Base-by-base conservation (phyloP, 345 rosid species). In the Reutealis trisperma region DNA sequence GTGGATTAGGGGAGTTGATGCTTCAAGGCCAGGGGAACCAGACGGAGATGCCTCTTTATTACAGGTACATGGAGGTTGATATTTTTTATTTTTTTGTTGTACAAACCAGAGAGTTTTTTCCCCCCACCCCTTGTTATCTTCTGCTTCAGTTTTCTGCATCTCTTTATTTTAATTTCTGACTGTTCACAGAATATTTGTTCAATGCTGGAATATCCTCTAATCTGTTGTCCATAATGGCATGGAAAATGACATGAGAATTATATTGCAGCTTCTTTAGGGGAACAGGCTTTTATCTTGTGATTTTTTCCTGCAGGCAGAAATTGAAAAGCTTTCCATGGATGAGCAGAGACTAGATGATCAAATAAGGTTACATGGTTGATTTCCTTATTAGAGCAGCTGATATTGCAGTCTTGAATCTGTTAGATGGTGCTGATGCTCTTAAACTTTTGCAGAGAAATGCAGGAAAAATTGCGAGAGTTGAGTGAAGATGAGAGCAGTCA, bases 401-500 rank as follows among this genome's bases (percentile, higher is more conserved):
- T 72, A 21, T 75, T 73, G 68, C 47, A 76, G 55, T 70, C 76
- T 71, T 76, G 45, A 66, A 74, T 77, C 74, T 63, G 27, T 74
- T 66, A 67, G 74, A 61, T 66, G 79, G 37, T 82, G 81, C 86
- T 88, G 80, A 86, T 73, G 63, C 78, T 85, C 74, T 71, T 65
- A 32, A 78, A 73, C 47, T 79, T 49, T 76, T 88, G 78, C 90
- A 96, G 99, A 83, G 90, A 88, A 85, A 84, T 89, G 88, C 92
- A 92, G 86, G 97, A 88, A 79, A 90, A 82, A 75, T 72, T 96
- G 82, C 86, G 91, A 85, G 83, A 78, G 66, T 82, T 96, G 80
- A 91, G 95, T 71, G 99, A 93, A 87, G 86, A 93, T 79, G 91
- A 90, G 73, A 87, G 81, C 89, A 92, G 87, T 70, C 95, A 84